Percentiles rank a stretch among this genome's conserved stretches.
Evolutionary conservation across 2,329 filamentous ascomycete genomes (phyloP).

Genomic region (Alternaria gansuensis): DNA sequence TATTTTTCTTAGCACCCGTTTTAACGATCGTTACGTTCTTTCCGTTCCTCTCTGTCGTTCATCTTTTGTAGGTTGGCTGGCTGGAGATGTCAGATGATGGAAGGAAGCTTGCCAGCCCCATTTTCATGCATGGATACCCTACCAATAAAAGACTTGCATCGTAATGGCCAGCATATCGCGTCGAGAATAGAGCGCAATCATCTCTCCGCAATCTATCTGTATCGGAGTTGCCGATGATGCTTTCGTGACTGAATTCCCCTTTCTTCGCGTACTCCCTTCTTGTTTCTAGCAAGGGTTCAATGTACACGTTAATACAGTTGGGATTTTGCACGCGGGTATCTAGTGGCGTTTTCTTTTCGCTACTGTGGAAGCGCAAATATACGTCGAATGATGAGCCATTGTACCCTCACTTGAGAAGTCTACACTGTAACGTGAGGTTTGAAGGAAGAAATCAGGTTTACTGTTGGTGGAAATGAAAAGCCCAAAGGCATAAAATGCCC

Average conservation of each 20-base stretch:
- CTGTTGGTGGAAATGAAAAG: conserved; percentile 3
- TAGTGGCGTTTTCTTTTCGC: conserved; percentile 10
- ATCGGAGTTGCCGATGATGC: conserved; percentile 20
- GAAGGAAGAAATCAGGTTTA: conserved; percentile 6
- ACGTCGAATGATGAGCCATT: conserved; percentile 4
- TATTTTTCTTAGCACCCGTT: conserved; percentile 22
- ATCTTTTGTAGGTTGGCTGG: conserved; percentile 8
- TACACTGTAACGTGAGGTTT: conserved; percentile 2
- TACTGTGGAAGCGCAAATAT: background rate
- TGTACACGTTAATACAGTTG: conserved; percentile 18
- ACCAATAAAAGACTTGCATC: conserved; percentile 36
- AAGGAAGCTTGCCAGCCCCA: conserved; percentile 19
- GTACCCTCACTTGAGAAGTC: conserved; percentile 15
- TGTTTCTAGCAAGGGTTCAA: conserved; percentile 7
- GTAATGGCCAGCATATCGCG: conserved; percentile 18
- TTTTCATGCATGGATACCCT: conserved; percentile 49
- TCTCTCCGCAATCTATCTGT: conserved; percentile 14
- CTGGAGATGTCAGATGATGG: conserved; percentile 38
- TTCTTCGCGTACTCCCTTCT: conserved; percentile 6
- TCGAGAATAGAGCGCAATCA: conserved; percentile 14
- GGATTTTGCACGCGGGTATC: conserved; percentile 15
- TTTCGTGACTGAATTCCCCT: conserved; percentile 10
- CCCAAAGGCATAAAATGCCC: background rate
- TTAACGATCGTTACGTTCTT: conserved; percentile 35
- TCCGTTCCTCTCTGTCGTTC: conserved; percentile 24